These are phyloP conservation scores for Trypanosomatidae sp. DNA, from an alignment of 208 protist species.

Conservation along the genomic window DNA sequence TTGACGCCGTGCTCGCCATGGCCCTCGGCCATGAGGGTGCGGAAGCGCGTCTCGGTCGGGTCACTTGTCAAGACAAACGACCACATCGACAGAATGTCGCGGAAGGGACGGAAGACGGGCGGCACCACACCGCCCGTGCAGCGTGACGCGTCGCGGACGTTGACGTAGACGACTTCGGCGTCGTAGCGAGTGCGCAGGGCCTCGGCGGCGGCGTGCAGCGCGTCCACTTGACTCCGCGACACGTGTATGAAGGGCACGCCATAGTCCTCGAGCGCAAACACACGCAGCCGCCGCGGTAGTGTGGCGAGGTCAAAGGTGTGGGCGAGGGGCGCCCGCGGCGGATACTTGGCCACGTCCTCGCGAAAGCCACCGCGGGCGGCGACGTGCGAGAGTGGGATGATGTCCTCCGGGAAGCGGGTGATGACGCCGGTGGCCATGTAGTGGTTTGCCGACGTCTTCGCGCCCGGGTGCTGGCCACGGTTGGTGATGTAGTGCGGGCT, in stretches of 20 bases:
- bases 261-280: constrained; percentile 77
- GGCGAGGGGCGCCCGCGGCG: constrained; percentile 40
- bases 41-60: constrained; percentile 47
- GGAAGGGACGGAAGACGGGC: constrained; percentile 36
- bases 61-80: constrained; percentile 37
- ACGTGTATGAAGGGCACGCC: constrained; percentile 37
- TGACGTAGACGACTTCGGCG: constrained; percentile 60
- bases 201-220: constrained; percentile 38
- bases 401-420: constrained; percentile 71
- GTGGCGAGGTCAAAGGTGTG: constrained; percentile 19
- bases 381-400: constrained; percentile 56
- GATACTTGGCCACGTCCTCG: constrained; percentile 39
- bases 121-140: constrained; percentile 44
- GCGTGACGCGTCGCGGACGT: constrained; percentile 37
- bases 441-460: constrained; percentile 54
- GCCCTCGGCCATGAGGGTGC: constrained; percentile 38
- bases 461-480: constrained; percentile 60
- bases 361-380: constrained; percentile 66
- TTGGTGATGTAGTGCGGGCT: constrained; percentile 78
- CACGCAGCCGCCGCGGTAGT: constrained; percentile 18
- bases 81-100: constrained; percentile 58
- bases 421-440: constrained; percentile 81
- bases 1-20: constrained; percentile 13
- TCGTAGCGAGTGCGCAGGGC: constrained; percentile 29
- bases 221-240: constrained; percentile 29